Evolutionary conservation across 2,329 filamentous ascomycete genomes (phyloP), one percentile per base, ranked within the genome.

Genomic region (Curvularia sp.): DNA sequence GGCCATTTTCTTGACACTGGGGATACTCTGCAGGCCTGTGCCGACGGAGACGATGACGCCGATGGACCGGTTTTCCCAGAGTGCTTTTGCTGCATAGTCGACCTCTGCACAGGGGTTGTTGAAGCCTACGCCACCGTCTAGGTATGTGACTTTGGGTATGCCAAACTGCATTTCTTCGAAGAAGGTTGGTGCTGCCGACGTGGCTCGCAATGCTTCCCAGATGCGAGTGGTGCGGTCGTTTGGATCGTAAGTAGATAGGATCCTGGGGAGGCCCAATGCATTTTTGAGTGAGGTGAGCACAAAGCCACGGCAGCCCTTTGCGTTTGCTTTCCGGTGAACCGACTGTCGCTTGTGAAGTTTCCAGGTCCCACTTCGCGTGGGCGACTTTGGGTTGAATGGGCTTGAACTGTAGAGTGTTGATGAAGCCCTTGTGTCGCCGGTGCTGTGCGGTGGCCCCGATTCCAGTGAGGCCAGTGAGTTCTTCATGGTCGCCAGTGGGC

Each of bases 111-210:
- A 78, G 2, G 83, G 83, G 42, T 85, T 85, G 58, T 82, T 81
- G 69, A 81, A 79, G 10, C 79, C 78, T 0, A 84, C 70, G 2
- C 78, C 81, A 2, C 82, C 82, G 55, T 85, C 83, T 0, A 81
- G 71, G 59, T 84, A 86, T 0, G 74, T 78, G 5, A 78, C 76
- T 56, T 80, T 78, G 0, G 81, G 80, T 3, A 77, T 75, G 5
- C 77, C 74, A 53, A 85, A 81, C n/a, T 77, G 72, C 71, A 83
- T 84, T 6, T 81, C 79, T 59, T 82, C 81, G 71, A 85, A 85
- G 59, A 80, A 82, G 1, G 74, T 76, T 3, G 83, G 82, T 3
- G 81, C 80, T 5, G 83, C 81, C 1, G 81, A 78, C 1, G 82
- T 82, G 5, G 83, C 83, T 15, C 83, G 77, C 3, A 81, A 77